Percentiles rank a stretch among this genome's conserved stretches.
Conservation (phyloP, 2,329 filamentous ascomycete genomes). For the Gyromitra esculenta region DNA sequence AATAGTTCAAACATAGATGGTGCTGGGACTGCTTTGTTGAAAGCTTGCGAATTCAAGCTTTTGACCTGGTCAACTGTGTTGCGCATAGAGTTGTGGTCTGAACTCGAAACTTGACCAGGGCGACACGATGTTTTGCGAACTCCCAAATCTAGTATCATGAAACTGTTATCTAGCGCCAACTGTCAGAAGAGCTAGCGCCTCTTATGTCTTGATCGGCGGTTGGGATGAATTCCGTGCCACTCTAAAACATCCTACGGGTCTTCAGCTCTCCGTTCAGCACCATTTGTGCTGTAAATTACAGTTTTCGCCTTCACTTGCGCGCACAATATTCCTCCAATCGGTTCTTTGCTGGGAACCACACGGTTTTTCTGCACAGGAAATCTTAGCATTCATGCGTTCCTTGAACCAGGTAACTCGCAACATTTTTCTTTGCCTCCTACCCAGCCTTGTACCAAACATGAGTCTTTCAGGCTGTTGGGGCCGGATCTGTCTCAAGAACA, state of each 20-base stretch:
- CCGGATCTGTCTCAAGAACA: slow-evolving; percentile 37
- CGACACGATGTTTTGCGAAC: slow-evolving; percentile 25
- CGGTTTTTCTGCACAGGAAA: slow-evolving; percentile 30
- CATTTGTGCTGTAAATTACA: background rate
- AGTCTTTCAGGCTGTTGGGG: slow-evolving; percentile 16
- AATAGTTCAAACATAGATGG: slow-evolving; percentile 1
- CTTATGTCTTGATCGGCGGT: slow-evolving; percentile 41
- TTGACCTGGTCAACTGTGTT: slow-evolving; percentile 4
- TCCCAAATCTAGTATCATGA: slow-evolving; percentile 44
- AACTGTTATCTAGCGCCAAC: slow-evolving; percentile 48
- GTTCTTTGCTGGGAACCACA: slow-evolving; percentile 1
- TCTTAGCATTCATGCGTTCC: slow-evolving; percentile 40
- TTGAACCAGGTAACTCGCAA: slow-evolving; percentile 23
- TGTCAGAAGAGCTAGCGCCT: slow-evolving; percentile 39
- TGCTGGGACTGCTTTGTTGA: background rate
- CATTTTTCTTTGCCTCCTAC: background rate
- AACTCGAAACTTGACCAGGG: slow-evolving; percentile 37
- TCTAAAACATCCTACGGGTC: slow-evolving; percentile 25
- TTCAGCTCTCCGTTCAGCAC: background rate
- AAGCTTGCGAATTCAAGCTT: slow-evolving; percentile 23
- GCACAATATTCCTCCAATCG: slow-evolving; percentile 9
- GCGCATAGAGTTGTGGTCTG: slow-evolving; percentile 17
- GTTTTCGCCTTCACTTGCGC: slow-evolving; percentile 17
- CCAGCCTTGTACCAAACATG: slow-evolving; percentile 7
- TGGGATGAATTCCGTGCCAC: slow-evolving; percentile 28